phyloP scores from a whole-genome alignment of 345 rosid genomes.

The Gossypium herbaceum region DNA sequence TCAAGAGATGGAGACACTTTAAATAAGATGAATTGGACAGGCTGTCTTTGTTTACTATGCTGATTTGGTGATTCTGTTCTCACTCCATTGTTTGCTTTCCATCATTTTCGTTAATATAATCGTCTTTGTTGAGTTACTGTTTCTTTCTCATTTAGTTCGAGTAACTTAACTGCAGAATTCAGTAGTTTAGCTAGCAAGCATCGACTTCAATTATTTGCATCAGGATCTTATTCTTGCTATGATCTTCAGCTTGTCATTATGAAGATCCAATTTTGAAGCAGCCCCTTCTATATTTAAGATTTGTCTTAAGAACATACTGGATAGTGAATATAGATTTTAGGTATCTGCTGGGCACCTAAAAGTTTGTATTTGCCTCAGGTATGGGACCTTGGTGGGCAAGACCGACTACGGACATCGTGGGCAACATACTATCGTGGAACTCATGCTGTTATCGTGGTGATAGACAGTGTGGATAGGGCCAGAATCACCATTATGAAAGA shows the following conservation, averaged over 20 bases:
- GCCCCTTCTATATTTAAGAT: neutral
- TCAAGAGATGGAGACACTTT: neutral
- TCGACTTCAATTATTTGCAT: neutral
- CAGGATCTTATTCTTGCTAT: neutral
- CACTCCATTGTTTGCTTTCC: neutral
- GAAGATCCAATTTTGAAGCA: neutral
- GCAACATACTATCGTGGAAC: constrained; percentile 94
- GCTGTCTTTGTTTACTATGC: neutral
- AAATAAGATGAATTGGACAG: neutral
- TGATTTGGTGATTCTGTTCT: neutral
- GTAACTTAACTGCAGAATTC: neutral
- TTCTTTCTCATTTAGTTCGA: neutral
- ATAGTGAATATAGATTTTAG: neutral
- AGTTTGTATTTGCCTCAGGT: constrained; percentile 40
- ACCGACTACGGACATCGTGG: constrained; percentile 90
- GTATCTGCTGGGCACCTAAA: neutral
- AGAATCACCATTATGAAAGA: constrained; percentile 90
- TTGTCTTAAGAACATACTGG: neutral
- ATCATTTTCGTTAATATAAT: neutral
- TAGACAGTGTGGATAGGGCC: constrained; percentile 29
- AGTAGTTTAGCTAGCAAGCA: neutral
- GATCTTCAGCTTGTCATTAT: neutral
- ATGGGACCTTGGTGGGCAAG: constrained; percentile 99
- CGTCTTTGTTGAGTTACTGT: neutral
- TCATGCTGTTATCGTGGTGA: constrained; percentile 80